A percentile compares a stretch with the other conserved stretches of the same genome.
Conservation (phyloP, 148 eudicot genomes). For the Rhododendron williamsianum region DNA sequence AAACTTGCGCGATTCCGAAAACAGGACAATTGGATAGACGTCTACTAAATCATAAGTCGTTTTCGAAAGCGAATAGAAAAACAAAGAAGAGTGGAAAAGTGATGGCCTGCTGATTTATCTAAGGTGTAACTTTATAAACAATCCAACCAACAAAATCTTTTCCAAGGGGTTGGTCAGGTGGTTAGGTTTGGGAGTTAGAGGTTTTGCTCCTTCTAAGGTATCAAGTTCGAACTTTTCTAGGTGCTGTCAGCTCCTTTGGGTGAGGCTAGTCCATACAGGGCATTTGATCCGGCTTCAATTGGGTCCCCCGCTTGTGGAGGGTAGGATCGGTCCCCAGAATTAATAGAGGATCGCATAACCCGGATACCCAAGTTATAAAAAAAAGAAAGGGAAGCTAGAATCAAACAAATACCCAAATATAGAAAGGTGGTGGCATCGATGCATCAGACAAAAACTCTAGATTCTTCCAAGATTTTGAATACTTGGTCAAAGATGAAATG, state of each 20-base stretch:
- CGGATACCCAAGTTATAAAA: neutral
- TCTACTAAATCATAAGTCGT: neutral
- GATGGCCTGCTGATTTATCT: constrained; percentile 1
- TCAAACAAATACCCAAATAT: neutral
- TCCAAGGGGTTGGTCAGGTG: neutral
- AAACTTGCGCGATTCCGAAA: neutral
- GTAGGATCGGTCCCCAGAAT: too few relatives aligned
- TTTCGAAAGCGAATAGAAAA: neutral
- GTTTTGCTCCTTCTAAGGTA: too few relatives aligned
- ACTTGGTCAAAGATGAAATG: neutral
- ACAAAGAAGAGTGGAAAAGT: too few relatives aligned
- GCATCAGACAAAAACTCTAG: neutral
- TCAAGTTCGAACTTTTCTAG: too few relatives aligned
- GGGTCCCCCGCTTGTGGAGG: neutral
- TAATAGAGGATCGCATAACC: neutral
- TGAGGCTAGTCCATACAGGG: neutral
- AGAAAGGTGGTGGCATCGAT: neutral
- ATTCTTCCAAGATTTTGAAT: neutral
- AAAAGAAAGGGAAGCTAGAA: neutral
- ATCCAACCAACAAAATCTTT: neutral
- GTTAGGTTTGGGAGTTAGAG: neutral
- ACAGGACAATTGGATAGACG: neutral
- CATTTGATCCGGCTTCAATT: neutral
- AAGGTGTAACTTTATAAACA: neutral
- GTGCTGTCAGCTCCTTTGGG: neutral